These are phyloP conservation scores for Madurella mycetomatis DNA, from an alignment of 2,329 filamentous ascomycete species.

Conservation along the genomic window DNA sequence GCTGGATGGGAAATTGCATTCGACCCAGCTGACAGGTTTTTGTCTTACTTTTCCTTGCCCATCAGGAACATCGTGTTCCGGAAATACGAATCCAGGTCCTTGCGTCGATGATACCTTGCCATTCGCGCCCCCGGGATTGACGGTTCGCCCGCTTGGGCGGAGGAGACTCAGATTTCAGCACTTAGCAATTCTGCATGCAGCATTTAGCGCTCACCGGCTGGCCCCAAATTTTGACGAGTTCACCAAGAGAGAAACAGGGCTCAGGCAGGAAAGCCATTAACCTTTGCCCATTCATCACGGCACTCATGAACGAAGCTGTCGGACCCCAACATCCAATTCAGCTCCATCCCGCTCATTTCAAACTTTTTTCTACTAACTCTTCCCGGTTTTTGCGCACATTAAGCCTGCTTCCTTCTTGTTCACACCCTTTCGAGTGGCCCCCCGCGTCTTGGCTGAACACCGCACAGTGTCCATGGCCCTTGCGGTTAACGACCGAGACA, in stretches of 20 bases:
- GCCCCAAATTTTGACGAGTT: background rate
- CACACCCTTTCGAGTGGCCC: background rate
- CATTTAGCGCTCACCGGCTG: background rate
- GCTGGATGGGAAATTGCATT: conserved; percentile 7
- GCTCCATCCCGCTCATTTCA: background rate
- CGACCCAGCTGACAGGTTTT: background rate
- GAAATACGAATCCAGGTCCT: background rate
- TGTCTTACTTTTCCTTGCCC: background rate
- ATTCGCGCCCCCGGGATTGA: background rate
- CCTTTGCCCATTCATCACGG: background rate
- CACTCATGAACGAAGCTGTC: too few species aligned
- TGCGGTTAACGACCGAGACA: background rate
- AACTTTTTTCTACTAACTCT: background rate
- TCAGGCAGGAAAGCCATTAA: background rate
- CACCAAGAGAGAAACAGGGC: background rate
- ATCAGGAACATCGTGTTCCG: background rate
- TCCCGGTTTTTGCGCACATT: background rate
- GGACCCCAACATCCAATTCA: background rate
- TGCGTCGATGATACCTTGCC: background rate
- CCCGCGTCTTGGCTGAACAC: background rate
- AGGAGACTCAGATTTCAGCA: too few species aligned
- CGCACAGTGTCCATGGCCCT: background rate
- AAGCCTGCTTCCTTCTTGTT: background rate
- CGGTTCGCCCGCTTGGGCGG: background rate
- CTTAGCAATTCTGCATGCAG: too few species aligned